phyloP scores from a whole-genome alignment of 306 rosid species.

The Quercus agrifolia region DNA sequence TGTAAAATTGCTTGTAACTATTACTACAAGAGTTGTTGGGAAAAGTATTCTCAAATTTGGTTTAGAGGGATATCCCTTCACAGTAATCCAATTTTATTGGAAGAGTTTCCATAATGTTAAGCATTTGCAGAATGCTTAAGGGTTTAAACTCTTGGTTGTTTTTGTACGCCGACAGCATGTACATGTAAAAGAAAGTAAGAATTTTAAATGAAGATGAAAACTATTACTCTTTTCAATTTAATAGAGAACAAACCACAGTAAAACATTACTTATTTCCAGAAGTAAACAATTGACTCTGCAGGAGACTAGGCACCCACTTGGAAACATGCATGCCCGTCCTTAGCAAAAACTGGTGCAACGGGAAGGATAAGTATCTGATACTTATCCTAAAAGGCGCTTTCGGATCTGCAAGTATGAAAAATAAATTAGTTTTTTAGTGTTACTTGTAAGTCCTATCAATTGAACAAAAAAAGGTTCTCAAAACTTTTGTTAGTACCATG shows the following conservation, averaged over 20 bases:
- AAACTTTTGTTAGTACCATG: too few relatives aligned
- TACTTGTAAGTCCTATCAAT: too few relatives aligned
- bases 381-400: slow-evolving; percentile 29
- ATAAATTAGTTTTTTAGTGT: too few relatives aligned
- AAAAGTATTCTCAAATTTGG: not conserved
- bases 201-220: not conserved
- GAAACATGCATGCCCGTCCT: not conserved
- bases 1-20: not conserved
- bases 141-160: too few relatives aligned
- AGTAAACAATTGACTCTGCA: not conserved
- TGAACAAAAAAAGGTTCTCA: too few relatives aligned
- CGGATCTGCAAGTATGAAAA: slow-evolving; percentile 21
- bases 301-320: not conserved
- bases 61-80: not conserved
- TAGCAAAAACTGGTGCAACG: not conserved
- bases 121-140: too few relatives aligned
- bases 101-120: not conserved
- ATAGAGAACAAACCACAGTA: not conserved
- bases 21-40: not conserved
- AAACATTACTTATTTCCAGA: not conserved
- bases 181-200: not conserved
- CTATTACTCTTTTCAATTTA: not conserved
- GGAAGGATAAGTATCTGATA: not conserved
- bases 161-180: not conserved
- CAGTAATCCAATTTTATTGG: too few relatives aligned